Percentiles rank a stretch among this genome's conserved stretches.
These are phyloP conservation scores for Psilocybe azurescens DNA, from an alignment of 768 basidiomycete species.

Conservation along the genomic window DNA sequence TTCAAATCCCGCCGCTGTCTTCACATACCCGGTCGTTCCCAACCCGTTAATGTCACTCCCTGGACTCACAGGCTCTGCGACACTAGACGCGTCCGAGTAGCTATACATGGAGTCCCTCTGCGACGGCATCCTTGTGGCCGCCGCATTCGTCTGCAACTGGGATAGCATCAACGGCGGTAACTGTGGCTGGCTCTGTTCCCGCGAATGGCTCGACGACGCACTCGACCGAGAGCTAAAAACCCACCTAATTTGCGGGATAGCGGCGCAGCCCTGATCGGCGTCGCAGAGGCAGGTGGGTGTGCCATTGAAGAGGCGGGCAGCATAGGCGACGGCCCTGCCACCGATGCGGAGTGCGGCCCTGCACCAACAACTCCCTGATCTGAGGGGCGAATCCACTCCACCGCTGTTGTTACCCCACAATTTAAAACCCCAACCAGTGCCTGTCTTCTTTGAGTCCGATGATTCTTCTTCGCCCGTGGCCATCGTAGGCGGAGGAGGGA, in stretches of 20 bases:
- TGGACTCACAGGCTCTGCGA: constrained; percentile 65
- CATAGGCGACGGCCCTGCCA: constrained; percentile 12
- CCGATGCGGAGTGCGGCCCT: constrained; percentile 17
- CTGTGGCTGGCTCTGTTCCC: constrained; percentile 18
- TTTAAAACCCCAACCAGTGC: constrained; percentile 69
- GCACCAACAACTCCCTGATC: constrained; percentile 13
- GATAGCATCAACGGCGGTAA: constrained; percentile 23
- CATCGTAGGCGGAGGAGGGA: constrained; percentile 47
- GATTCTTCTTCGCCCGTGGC: constrained; percentile 41
- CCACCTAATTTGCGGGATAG: constrained; percentile 73
- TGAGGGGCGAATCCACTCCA: constrained; percentile 17
- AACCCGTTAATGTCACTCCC: constrained; percentile 40
- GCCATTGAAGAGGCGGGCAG: constrained; percentile 8
- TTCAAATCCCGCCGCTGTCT: constrained; percentile 9
- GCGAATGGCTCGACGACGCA: constrained; percentile 46
- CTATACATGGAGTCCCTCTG: constrained; percentile 51
- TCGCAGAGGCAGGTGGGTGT: constrained; percentile 24
- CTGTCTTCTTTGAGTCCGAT: constrained; percentile 34
- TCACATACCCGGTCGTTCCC: constrained; percentile 26
- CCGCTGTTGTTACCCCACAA: constrained; percentile 50
- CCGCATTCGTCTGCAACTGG: constrained; percentile 38
- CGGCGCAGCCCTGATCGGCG: constrained; percentile 40
- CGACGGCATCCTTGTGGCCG: constrained; percentile 25
- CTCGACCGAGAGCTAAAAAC: constrained; percentile 68
- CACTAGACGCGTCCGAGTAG: constrained; percentile 62